A percentile compares a stretch with the other conserved stretches of the same genome.
phyloP scores from a whole-genome alignment of 75 land plant species.

The Isoetes taiwanensis region DNA sequence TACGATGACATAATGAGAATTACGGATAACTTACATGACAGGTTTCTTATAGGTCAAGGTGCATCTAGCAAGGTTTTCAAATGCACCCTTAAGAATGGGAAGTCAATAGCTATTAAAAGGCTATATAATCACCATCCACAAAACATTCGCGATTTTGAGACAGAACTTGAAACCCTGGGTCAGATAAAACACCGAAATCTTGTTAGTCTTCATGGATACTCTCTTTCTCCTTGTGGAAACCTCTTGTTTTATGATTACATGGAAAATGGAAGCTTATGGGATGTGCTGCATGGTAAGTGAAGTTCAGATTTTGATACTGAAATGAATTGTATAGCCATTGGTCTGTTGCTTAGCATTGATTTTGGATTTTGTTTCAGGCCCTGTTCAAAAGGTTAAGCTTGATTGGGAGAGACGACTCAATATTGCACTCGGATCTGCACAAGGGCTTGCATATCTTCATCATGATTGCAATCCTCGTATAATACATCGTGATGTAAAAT shows the following conservation, averaged over 20 bases:
- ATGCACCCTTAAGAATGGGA: conserved; percentile 85
- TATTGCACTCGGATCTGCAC: conserved; percentile 87
- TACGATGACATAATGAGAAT: conserved; percentile 92
- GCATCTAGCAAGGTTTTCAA: conserved; percentile 96
- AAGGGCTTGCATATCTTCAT: conserved; percentile 90
- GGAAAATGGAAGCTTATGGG: conserved; percentile 98
- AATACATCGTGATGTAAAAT: conserved; percentile 88
- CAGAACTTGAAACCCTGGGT: conserved; percentile 79
- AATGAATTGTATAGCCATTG: too few relatives aligned
- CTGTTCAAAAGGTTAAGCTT: conserved; percentile 64
- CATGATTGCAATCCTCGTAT: conserved; percentile 93
- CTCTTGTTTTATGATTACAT: conserved; percentile 91
- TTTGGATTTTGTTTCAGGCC: conserved; percentile 33
- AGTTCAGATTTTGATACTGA: too few relatives aligned
- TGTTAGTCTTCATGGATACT: conserved; percentile 83
- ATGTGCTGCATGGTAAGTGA: conserved; percentile 78
- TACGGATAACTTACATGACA: conserved; percentile 86
- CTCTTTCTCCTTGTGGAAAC: conserved; percentile 67
- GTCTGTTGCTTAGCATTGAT: too few relatives aligned
- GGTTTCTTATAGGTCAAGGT: conserved; percentile 84
- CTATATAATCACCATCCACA: conserved; percentile 73
- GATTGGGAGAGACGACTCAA: conserved; percentile 80
- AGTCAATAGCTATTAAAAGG: conserved; percentile 82
- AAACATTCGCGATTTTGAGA: conserved; percentile 77
- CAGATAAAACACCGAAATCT: conserved; percentile 94